These are phyloP conservation scores for Sarocladium kiliense DNA, from an alignment of 2,329 filamentous ascomycete genomes.

Conservation along the genomic window DNA sequence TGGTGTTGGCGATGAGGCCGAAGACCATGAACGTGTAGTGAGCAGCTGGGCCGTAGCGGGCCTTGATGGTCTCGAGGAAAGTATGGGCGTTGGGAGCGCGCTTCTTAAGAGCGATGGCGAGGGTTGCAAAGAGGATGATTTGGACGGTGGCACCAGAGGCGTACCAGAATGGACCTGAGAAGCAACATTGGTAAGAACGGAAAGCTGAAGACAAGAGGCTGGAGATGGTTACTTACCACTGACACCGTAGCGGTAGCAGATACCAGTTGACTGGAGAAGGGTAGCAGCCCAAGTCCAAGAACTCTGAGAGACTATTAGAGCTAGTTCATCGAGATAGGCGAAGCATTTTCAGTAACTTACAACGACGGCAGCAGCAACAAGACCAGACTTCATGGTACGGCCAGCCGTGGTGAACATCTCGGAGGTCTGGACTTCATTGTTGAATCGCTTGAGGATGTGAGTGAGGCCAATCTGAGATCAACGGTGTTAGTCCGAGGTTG, in stretches of 20 bases:
- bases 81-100: constrained; percentile 82
- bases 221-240: neutral
- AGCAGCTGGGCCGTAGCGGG: constrained; percentile 66
- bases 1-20: constrained; percentile 76
- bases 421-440: constrained; percentile 72
- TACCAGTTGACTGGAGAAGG: constrained; percentile 70
- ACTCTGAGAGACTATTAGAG: constrained; percentile 22
- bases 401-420: constrained; percentile 92
- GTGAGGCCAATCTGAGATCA: constrained; percentile 54
- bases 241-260: constrained; percentile 75
- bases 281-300: constrained; percentile 94
- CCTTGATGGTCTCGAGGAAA: constrained; percentile 77
- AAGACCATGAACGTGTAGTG: constrained; percentile 81
- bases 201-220: neutral
- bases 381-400: constrained; percentile 80
- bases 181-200: neutral
- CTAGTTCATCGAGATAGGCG: neutral
- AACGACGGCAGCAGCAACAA: constrained; percentile 86
- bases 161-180: constrained; percentile 47
- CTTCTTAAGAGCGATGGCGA: constrained; percentile 85
- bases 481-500: neutral
- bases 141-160: constrained; percentile 73
- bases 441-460: constrained; percentile 59
- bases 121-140: constrained; percentile 82
- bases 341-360: neutral